Evolutionary conservation across 306 rosid species (phyloP).

Genomic region (Herpetospermum pedunculosum): DNA sequence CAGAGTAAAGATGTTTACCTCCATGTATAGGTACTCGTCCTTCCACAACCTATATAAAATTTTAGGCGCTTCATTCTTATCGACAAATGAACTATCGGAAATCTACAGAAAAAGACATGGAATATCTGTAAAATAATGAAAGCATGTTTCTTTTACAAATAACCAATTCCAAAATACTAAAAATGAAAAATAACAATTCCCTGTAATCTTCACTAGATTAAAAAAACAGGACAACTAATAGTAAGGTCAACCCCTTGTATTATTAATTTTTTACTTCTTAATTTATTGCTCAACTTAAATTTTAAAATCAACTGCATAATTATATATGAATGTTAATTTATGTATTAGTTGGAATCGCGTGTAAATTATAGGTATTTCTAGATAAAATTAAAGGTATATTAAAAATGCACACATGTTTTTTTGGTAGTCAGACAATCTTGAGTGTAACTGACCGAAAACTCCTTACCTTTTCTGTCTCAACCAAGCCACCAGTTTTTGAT

Average conservation of each 20-base stretch:
- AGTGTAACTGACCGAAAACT: neutral
- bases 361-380: neutral
- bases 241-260: neutral
- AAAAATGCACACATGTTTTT: neutral
- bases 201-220: neutral
- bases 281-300: neutral
- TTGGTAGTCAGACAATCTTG: neutral
- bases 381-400: neutral
- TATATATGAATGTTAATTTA: neutral
- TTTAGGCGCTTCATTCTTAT: conserved; percentile 69
- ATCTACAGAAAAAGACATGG: conserved; percentile 27
- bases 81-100: conserved; percentile 62
- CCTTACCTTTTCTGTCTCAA: conserved; percentile 70
- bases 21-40: conserved; percentile 76
- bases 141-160: neutral
- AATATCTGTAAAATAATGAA: neutral
- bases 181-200: neutral
- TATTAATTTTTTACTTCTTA: neutral
- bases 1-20: conserved; percentile 37
- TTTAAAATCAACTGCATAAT: neutral
- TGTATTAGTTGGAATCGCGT: neutral
- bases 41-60: conserved; percentile 57
- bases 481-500: conserved; percentile 33
- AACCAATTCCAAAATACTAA: neutral
- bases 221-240: neutral